Evolutionary conservation across 1,284 basidiomycete species (phyloP).

Genomic region (Boletus hoseneyae): DNA sequence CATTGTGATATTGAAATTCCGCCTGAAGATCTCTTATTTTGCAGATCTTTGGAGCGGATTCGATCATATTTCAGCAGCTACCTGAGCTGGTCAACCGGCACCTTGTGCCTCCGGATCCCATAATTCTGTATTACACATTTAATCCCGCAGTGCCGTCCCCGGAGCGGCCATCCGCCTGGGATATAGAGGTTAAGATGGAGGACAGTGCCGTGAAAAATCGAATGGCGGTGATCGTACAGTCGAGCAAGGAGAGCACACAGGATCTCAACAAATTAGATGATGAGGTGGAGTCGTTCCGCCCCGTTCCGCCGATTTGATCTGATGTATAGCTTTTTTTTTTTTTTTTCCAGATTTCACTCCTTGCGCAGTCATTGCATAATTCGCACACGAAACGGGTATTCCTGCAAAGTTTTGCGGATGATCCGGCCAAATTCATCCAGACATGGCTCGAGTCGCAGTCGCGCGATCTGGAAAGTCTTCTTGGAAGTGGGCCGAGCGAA

Average conservation of each 20-base stretch:
- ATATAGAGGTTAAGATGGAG: constrained; percentile 88
- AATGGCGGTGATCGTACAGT: constrained; percentile 74
- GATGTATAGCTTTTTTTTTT: constrained; percentile 1
- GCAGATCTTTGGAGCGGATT: constrained; percentile 66
- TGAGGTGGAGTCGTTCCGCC: constrained; percentile 51
- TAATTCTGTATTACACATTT: constrained; percentile 79
- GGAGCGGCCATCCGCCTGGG: constrained; percentile 73
- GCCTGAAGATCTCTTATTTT: background rate
- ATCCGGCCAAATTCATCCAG: constrained; percentile 82
- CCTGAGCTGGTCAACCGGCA: constrained; percentile 85
- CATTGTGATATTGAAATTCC: background rate
- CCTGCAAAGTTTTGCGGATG: constrained; percentile 76
- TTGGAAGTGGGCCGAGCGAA: constrained; percentile 84
- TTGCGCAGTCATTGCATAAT: constrained; percentile 82
- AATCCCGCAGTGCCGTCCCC: constrained; percentile 56
- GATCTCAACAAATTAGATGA: constrained; percentile 82
- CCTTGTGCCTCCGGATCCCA: constrained; percentile 77
- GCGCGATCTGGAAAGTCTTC: constrained; percentile 82
- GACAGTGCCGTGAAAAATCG: constrained; percentile 73
- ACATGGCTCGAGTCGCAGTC: constrained; percentile 91
- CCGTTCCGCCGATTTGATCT: constrained; percentile 15
- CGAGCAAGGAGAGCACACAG: constrained; percentile 66
- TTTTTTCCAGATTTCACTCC: constrained; percentile 59
- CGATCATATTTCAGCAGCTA: constrained; percentile 75
- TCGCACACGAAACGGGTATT: constrained; percentile 86